Conservation (phyloP, 495 filamentous ascomycete genomes). For the Hyphodiscus hymeniophilus region DNA sequence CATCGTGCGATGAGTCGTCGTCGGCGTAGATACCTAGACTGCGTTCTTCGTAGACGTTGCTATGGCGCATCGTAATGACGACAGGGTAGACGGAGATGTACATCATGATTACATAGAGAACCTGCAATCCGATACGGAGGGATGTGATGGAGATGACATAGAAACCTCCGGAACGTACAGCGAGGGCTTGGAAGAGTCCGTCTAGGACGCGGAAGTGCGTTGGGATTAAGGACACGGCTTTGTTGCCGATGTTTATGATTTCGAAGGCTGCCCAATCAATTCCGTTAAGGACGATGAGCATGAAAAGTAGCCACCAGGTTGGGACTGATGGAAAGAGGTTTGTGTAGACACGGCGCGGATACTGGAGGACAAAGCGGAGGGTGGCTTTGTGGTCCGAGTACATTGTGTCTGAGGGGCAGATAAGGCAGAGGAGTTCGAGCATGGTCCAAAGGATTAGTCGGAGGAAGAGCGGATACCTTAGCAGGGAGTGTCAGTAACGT, state of each 20-base stretch:
- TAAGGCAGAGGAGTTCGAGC: constrained; percentile 26
- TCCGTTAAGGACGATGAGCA: constrained; percentile 66
- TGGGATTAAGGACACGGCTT: constrained; percentile 48
- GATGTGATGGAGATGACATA: constrained; percentile 67
- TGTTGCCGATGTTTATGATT: constrained; percentile 68
- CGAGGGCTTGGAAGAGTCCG: constrained; percentile 76
- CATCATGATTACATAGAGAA: constrained; percentile 91
- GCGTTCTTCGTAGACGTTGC: constrained; percentile 60
- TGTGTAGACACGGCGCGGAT: constrained; percentile 74
- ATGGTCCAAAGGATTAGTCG: constrained; percentile 64
- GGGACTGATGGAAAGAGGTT: constrained; percentile 71
- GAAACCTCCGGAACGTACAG: constrained; percentile 77
- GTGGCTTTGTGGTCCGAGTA: constrained; percentile 52
- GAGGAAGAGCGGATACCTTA: constrained; percentile 71
- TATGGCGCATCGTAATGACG: constrained; percentile 61
- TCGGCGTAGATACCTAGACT: constrained; percentile 59
- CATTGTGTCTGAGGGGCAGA: constrained; percentile 32
- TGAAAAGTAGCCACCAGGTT: constrained; percentile 72
- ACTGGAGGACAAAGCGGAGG: constrained; percentile 70
- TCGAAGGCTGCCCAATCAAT: constrained; percentile 80
- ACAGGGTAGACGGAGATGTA: constrained; percentile 76
- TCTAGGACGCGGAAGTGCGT: constrained; percentile 56
- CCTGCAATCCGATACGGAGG: constrained; percentile 63
- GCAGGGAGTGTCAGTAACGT: constrained; percentile 17
- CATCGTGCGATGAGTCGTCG: constrained; percentile 27